Conservation (phyloP, 208 protist species). For the Herpetomonas samuelpessoai region DNA sequence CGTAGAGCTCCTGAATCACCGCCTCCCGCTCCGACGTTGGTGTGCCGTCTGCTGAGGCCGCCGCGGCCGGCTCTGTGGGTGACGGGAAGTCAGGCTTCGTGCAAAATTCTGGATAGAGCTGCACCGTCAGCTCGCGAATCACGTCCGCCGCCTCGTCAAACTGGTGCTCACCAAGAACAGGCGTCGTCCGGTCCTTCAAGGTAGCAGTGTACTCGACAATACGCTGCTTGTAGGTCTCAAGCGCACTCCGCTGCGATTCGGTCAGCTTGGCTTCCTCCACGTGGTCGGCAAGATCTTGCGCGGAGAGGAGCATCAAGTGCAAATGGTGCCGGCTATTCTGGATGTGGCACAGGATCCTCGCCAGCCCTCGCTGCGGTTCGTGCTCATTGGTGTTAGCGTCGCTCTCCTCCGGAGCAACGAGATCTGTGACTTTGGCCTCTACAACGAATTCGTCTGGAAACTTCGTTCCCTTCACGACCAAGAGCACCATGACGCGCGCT, state of each 20-base stretch:
- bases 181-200: slow-evolving; percentile 41
- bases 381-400: neutral
- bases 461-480: slow-evolving; percentile 77
- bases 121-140: slow-evolving; percentile 36
- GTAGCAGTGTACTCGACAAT: slow-evolving; percentile 27
- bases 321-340: slow-evolving; percentile 77
- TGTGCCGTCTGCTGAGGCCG: slow-evolving; percentile 11
- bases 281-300: slow-evolving; percentile 49
- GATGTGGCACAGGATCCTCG: slow-evolving; percentile 38
- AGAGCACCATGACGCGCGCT: slow-evolving; percentile 51
- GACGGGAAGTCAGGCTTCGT: slow-evolving; percentile 2
- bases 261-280: slow-evolving; percentile 2
- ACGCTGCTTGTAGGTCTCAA: slow-evolving; percentile 16
- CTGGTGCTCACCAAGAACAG: slow-evolving; percentile 21
- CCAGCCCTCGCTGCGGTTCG: slow-evolving; percentile 9
- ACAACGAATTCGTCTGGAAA: slow-evolving; percentile 75
- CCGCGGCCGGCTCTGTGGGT: neutral
- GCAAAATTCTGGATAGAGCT: slow-evolving; percentile 52
- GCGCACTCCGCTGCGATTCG: neutral
- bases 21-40: slow-evolving; percentile 21
- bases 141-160: slow-evolving; percentile 33
- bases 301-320: slow-evolving; percentile 59
- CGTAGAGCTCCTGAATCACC: slow-evolving; percentile 41
- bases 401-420: neutral
- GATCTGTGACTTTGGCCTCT: slow-evolving; percentile 23